Conservation (phyloP, 2,329 filamentous ascomycete species). For the Colletotrichum sp. region DNA sequence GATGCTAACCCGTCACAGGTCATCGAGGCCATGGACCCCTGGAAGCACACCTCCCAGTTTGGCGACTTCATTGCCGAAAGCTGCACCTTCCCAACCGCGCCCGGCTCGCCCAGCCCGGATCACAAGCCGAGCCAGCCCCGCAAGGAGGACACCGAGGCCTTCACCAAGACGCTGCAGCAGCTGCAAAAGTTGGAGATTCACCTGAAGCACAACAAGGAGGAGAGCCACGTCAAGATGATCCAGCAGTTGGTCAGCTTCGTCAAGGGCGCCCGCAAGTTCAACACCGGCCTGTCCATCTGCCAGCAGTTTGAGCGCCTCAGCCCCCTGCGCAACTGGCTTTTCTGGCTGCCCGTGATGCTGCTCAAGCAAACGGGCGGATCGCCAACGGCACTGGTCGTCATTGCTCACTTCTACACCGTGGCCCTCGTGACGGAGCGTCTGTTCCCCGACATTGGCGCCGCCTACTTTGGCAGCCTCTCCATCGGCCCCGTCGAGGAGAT, state of each 20-base stretch:
- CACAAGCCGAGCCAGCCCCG: slow-evolving; percentile 66
- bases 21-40: slow-evolving; percentile 87
- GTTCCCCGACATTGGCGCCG: slow-evolving; percentile 88
- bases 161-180: slow-evolving; percentile 70
- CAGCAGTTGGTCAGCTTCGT: slow-evolving; percentile 75
- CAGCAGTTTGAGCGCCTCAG: slow-evolving; percentile 92
- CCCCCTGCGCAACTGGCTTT: slow-evolving; percentile 88
- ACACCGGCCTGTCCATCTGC: slow-evolving; percentile 72
- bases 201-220: slow-evolving; percentile 72
- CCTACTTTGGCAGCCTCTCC: slow-evolving; percentile 84
- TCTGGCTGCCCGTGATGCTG: slow-evolving; percentile 90
- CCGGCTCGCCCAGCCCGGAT: slow-evolving; percentile 65
- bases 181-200: slow-evolving; percentile 72
- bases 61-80: slow-evolving; percentile 82
- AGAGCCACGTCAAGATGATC: slow-evolving; percentile 63
- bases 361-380: slow-evolving; percentile 79
- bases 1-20: slow-evolving; percentile 50
- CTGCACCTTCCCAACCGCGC: slow-evolving; percentile 73
- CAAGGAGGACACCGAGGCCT: slow-evolving; percentile 73
- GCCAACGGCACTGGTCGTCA: slow-evolving; percentile 78
- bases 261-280: slow-evolving; percentile 73
- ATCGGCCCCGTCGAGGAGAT: slow-evolving; percentile 87
- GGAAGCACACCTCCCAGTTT: slow-evolving; percentile 90
- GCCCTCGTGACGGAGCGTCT: slow-evolving; percentile 88
- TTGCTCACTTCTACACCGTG: slow-evolving; percentile 91